Evolutionary conservation across 495 filamentous ascomycete genomes (phyloP), one percentile per base, ranked within the genome.

Genomic region (Trichoderma gamsii): DNA sequence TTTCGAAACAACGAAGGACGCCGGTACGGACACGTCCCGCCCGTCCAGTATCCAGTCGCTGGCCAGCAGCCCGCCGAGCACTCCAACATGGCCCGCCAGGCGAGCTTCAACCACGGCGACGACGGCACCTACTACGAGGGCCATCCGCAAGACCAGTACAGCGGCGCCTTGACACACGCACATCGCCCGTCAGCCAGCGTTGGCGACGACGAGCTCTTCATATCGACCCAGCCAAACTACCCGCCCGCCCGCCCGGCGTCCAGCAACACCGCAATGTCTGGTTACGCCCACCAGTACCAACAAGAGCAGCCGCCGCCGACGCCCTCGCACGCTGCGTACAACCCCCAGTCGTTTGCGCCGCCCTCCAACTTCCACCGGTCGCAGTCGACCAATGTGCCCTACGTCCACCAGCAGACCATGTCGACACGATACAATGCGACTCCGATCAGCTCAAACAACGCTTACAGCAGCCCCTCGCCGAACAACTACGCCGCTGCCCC

Each of bases 21-120:
- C 74, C 82, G 84, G 16, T 85, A 86, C 68, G 84, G 84, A 75
- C 80, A 85, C 76, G 74, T 85, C 2, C 84, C 84, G 67, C 83
- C 83, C 29, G 84, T 84, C 13, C 84, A 84, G 74, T 86, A 86
- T 69, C 80, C 82, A 18, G 79, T 81, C 65, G 76, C 79, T 43
- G 73, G 74, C 69, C 72, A 75, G 67, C 63, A 71, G 66, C 69
- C 64, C 15, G 71, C 72, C 41, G 76, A 82, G 64, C 74, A 76
- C 63, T 65, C 69, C 6, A 44, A 73, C 25, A 78, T 81, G 59
- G 79, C 84, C 41, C 83, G 88, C 68, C 86, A 87, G 66, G 83
- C 86, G 65, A 94, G 92, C 76, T 94, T 89, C 78, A 89, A 93
- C 74, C 87, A 82, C 72, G 92, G 90, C 70, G 91, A 96, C 75